Percentiles rank a stretch among this genome's conserved stretches.
phyloP scores from a whole-genome alignment of 345 rosid genomes.

The Tarenaya hassleriana region DNA sequence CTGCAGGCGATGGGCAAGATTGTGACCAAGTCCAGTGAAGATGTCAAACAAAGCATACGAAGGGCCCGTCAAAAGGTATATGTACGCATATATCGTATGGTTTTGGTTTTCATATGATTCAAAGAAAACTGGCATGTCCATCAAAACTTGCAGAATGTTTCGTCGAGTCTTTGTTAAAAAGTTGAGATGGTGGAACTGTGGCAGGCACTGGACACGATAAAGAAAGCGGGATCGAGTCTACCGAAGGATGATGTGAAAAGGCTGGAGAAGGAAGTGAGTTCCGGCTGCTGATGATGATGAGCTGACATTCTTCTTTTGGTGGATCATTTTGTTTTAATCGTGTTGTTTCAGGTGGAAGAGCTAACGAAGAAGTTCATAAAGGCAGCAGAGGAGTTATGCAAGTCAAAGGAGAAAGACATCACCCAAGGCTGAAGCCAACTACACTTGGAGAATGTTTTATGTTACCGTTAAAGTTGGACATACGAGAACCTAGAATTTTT shows the following conservation, averaged over 20 bases:
- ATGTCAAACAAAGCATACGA: constrained; percentile 85
- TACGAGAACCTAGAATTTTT: too few species aligned
- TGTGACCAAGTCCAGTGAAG: constrained; percentile 80
- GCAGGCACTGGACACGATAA: constrained; percentile 80
- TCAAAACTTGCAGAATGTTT: too few species aligned
- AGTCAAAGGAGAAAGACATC: constrained; percentile 88
- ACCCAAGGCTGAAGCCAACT: constrained; percentile 58
- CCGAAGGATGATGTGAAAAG: constrained; percentile 86
- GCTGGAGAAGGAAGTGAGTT: constrained; percentile 84
- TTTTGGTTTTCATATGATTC: too few species aligned
- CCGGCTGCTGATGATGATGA: background rate
- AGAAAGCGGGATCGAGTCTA: constrained; percentile 63
- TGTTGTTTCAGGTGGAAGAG: constrained; percentile 62
- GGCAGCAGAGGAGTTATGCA: constrained; percentile 84
- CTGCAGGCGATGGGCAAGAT: constrained; percentile 83
- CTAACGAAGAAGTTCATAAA: constrained; percentile 73
- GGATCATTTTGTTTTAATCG: background rate
- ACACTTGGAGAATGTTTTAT: too few species aligned
- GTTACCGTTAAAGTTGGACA: too few species aligned
- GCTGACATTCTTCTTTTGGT: background rate
- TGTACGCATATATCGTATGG: too few species aligned
- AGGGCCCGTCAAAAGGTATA: constrained; percentile 85
- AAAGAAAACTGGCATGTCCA: too few species aligned
- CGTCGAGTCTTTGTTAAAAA: too few species aligned
- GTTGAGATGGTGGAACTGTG: background rate